Evolutionary conservation across 2,329 filamentous ascomycete genomes (phyloP), one percentile per base, ranked within the genome.

Genomic region (Ascochyta fabae): DNA sequence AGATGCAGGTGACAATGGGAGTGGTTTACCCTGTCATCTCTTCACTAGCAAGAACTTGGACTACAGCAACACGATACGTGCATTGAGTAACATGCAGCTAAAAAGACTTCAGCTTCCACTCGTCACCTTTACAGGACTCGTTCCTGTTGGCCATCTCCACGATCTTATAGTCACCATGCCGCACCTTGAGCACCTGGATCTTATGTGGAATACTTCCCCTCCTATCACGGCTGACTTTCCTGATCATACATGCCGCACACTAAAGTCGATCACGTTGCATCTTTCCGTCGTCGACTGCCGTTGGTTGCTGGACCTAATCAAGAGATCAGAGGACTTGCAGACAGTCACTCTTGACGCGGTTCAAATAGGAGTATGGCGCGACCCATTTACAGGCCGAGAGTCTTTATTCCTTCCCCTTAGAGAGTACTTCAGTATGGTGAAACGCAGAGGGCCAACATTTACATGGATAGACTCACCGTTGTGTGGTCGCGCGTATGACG

Each of bases 1-100:
- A 6, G 72, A 79, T 42, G 62, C 54, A 4, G 60, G 59, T 4
- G 45, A 56, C 19, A 58, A 64, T 19, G 19, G 24, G 1, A 53
- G 29, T 3, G 58, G 53, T 15, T 42, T 59, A 10, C 41, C 50
- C 34, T 42, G 58, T 31, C 43, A 56, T 22, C 27, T 61, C 10
- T 44, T 63, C 3, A 16, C 42, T 10, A 9, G 33, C 3, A 40
- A 35, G 13, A 59, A 45, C 12, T 16, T 42, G 5, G 52, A 60
- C 27, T 54, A 48, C 41, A 27, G 47, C 2, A 47, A 59, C 19
- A 66, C 62, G 1, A 35, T 52, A 16, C 47, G 26, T 5, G 31
- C 23, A n/a, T 12, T 50, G 8, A 56, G 36, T 13, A 41, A 6
- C 13, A 24, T 29, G 23, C 31, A 33, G 9, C 43, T 53, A 26